phyloP scores from a whole-genome alignment of 1,284 basidiomycete genomes.

The Austroboletus niveus region DNA sequence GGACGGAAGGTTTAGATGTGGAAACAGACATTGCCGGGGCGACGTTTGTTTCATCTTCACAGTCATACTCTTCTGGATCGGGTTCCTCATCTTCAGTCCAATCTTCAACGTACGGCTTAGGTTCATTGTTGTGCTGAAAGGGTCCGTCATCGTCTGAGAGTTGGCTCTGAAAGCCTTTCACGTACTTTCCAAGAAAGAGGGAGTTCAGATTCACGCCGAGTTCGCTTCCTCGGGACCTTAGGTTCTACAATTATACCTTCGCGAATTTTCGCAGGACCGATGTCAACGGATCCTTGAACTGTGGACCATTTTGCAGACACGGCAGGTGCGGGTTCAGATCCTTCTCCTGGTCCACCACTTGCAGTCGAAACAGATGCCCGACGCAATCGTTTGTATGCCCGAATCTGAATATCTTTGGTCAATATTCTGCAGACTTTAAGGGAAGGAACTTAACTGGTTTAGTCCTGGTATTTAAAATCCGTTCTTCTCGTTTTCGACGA shows the following conservation, averaged over 20 bases:
- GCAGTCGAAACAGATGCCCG: constrained; percentile 3
- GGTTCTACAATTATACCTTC: neutral
- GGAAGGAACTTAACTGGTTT: neutral
- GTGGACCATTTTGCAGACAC: neutral
- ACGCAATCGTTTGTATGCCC: constrained; percentile 15
- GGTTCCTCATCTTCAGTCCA: constrained; percentile 19
- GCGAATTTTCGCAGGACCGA: neutral
- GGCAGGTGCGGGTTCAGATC: neutral
- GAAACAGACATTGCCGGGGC: neutral
- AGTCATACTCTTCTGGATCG: constrained; percentile 6
- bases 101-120: constrained; percentile 11
- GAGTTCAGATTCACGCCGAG: constrained; percentile 18
- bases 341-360: neutral
- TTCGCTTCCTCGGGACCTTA: constrained; percentile 17
- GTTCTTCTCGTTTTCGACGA: neutral
- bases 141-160: neutral
- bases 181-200: constrained; percentile 24
- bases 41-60: constrained; percentile 2
- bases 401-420: neutral
- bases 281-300: neutral
- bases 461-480: neutral
- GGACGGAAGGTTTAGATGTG: constrained; percentile 34
- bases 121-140: too few species aligned
- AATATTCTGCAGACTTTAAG: neutral
- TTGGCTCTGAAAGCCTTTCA: neutral